A percentile compares a stretch with the other conserved stretches of the same genome.
Conservation (phyloP, 306 rosid species). For the Quercus rubra region DNA sequence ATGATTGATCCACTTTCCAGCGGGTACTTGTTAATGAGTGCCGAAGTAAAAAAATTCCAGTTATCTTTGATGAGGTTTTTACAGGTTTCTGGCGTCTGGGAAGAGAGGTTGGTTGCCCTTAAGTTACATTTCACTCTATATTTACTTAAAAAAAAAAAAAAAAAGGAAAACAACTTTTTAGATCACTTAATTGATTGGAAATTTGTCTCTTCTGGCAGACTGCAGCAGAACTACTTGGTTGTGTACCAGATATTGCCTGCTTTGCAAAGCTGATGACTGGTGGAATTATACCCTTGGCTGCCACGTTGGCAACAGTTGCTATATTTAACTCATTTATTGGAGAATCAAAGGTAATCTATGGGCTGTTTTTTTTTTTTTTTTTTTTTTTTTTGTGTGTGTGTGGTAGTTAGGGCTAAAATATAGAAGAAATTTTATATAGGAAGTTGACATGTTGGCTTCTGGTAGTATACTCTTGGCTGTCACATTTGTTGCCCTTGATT, state of each 20-base stretch:
- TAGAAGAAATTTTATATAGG: not conserved
- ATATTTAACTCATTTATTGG: constrained; percentile 87
- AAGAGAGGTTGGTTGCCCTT: constrained; percentile 58
- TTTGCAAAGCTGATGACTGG: constrained; percentile 92
- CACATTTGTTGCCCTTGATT: constrained; percentile 7
- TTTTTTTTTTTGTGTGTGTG: not conserved
- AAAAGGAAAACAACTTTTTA: not conserved
- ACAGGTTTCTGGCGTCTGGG: constrained; percentile 99
- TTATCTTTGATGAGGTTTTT: constrained; percentile 89
- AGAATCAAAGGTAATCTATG: constrained; percentile 74
- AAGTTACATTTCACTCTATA: constrained; percentile 17
- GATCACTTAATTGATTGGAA: constrained; percentile 20
- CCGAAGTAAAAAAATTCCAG: constrained; percentile 63
- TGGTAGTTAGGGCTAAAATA: not conserved
- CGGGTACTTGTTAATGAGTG: constrained; percentile 85
- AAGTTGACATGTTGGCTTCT: constrained; percentile 6
- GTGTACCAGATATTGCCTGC: constrained; percentile 94
- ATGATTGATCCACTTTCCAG: constrained; percentile 97
- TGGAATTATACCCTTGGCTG: constrained; percentile 80
- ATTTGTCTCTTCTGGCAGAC: constrained; percentile 56
- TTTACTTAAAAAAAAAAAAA: not conserved
- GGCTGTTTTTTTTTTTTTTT: not conserved
- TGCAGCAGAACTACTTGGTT: constrained; percentile 66
- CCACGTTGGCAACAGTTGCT: constrained; percentile 71
- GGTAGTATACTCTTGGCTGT: not conserved